Conservation (phyloP, 345 rosid species). For the Corymbia maculata region DNA sequence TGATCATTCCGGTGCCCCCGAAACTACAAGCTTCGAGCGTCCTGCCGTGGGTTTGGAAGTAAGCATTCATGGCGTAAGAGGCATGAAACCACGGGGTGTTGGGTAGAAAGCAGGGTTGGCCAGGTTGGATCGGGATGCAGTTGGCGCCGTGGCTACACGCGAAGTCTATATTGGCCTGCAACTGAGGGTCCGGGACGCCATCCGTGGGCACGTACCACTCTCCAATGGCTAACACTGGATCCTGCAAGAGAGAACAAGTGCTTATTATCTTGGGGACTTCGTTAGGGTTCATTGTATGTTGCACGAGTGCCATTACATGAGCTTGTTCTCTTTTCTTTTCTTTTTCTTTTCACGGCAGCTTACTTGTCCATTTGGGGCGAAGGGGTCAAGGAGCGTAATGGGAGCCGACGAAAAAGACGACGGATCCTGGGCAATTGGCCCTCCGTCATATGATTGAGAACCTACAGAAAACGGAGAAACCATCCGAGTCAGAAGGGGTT, state of each 20-base stretch:
- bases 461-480: not conserved
- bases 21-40: not conserved
- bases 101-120: not conserved
- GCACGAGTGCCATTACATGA: not conserved
- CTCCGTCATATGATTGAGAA: not conserved
- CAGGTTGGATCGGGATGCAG: not conserved
- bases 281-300: not conserved
- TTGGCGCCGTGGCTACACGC: not conserved
- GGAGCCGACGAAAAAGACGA: not conserved
- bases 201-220: not conserved
- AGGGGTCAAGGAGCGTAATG: not conserved
- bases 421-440: not conserved
- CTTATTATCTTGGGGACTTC: not conserved
- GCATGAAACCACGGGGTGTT: not conserved
- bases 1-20: conserved; percentile 11
- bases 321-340: not conserved
- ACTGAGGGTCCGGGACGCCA: not conserved
- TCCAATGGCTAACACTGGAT: not conserved
- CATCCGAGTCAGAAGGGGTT: not conserved
- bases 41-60: not conserved
- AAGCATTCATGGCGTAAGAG: not conserved
- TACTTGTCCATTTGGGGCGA: not conserved
- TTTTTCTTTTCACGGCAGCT: too few relatives aligned
- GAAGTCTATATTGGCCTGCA: not conserved
- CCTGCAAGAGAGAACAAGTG: not conserved